Evolutionary conservation across 139 green algal genomes (phyloP).

Genomic region (Desmodesmus armatus): DNA sequence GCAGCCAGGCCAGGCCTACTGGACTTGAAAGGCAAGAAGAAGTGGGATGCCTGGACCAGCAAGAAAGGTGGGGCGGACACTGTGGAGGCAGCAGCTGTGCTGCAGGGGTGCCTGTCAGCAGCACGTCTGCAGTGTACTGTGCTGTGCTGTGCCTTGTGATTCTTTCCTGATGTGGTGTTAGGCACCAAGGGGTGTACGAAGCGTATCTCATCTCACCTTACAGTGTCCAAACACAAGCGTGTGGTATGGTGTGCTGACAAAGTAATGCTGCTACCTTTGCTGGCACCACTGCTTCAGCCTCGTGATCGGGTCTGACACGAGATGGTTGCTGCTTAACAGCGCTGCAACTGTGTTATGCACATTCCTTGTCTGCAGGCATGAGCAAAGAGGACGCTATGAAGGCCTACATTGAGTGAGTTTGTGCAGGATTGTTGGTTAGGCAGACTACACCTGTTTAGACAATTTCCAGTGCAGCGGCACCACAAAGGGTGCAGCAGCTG

Average conservation of each 20-base stretch:
- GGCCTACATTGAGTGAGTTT: slow-evolving; percentile 71
- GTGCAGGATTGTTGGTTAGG: too few species aligned
- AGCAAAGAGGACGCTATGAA: slow-evolving; percentile 69
- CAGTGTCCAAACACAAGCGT: too few species aligned
- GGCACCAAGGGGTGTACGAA: too few species aligned
- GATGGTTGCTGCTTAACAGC: background rate
- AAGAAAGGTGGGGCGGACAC: slow-evolving; percentile 65
- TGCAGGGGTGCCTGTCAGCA: background rate
- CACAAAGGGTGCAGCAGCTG: background rate
- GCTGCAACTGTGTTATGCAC: too few species aligned
- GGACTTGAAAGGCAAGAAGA: slow-evolving; percentile 76
- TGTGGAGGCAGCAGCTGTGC: background rate
- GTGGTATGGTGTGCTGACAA: too few species aligned
- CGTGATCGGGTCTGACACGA: background rate
- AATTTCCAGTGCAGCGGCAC: background rate
- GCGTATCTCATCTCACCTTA: too few species aligned
- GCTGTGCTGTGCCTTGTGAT: too few species aligned
- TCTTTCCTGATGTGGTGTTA: too few species aligned
- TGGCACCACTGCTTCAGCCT: background rate
- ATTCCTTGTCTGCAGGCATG: slow-evolving; percentile 54
- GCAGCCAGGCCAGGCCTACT: slow-evolving; percentile 70
- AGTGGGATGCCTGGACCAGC: slow-evolving; percentile 81
- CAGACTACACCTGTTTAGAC: background rate
- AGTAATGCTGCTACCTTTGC: background rate
- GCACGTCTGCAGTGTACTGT: slow-evolving; percentile 4